Percentiles rank a stretch among this genome's conserved stretches.
Evolutionary conservation across 768 basidiomycete species (phyloP).

Genomic region (Lactarius quietus): DNA sequence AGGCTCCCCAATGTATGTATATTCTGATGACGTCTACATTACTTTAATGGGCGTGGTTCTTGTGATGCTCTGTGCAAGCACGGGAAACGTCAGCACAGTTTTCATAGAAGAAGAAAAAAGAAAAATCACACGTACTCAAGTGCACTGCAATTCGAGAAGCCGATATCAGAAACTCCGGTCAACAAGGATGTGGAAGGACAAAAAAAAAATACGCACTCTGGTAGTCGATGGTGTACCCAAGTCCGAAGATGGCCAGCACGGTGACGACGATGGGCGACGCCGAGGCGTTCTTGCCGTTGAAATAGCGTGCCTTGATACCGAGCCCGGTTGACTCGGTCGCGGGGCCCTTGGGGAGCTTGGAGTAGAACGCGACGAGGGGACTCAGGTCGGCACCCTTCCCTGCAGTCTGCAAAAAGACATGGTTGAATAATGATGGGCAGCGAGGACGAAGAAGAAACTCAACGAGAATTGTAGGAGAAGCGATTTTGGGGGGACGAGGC

Average conservation of each 20-base stretch:
- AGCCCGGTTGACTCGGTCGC: constrained; percentile 51
- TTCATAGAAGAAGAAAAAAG: not conserved
- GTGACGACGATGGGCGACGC: constrained; percentile 61
- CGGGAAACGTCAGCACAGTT: not conserved
- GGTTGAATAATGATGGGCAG: not conserved
- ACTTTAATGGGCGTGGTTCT: constrained; percentile 79
- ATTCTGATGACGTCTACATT: no score
- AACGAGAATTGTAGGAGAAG: constrained; percentile 85
- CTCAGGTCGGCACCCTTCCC: constrained; percentile 80
- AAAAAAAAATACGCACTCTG: constrained; percentile 58
- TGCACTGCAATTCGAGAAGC: constrained; percentile 53
- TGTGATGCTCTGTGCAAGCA: constrained; percentile 70
- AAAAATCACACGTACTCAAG: constrained; percentile 56
- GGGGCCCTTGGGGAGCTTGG: constrained; percentile 90
- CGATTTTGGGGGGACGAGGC: constrained; percentile 95
- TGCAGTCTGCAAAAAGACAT: constrained; percentile 54
- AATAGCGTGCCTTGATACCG: constrained; percentile 79
- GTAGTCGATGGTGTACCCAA: constrained; percentile 88
- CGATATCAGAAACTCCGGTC: not conserved
- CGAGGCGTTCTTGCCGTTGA: constrained; percentile 83
- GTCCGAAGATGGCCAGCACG: constrained; percentile 62
- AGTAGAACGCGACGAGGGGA: constrained; percentile 93
- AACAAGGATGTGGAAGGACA: no score
- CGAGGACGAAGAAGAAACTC: constrained; percentile 31
- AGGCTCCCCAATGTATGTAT: not conserved